These are phyloP conservation scores for Clathrospora elynae DNA, from an alignment of 2,329 filamentous ascomycete species.

Conservation along the genomic window DNA sequence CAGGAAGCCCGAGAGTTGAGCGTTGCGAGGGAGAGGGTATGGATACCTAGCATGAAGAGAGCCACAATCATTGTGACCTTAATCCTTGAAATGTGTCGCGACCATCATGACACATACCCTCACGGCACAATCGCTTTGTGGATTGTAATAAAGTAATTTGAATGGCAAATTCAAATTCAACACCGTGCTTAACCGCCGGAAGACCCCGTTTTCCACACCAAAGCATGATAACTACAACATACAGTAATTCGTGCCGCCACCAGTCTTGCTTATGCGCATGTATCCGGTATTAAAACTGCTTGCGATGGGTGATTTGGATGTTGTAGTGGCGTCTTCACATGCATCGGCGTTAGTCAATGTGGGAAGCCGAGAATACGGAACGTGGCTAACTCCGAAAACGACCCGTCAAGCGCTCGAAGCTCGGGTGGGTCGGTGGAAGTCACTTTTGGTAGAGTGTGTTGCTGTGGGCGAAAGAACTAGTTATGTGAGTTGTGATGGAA, in stretches of 20 bases:
- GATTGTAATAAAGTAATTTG: no score
- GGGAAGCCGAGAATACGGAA: not conserved
- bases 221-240: slow-evolving; percentile 5
- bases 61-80: no score
- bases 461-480: not conserved
- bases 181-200: slow-evolving; percentile 16
- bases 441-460: not conserved
- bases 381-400: not conserved
- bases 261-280: slow-evolving; percentile 8
- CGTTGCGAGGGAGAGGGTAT: no score
- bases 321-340: not conserved
- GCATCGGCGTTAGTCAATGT: no score
- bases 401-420: no score
- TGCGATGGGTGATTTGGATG: not conserved
- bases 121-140: no score
- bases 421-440: not conserved
- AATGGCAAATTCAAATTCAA: not conserved
- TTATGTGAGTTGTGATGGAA: not conserved
- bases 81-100: no score
- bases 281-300: no score
- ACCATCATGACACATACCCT: no score
- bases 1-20: no score
- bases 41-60: no score
- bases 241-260: slow-evolving; percentile 6
- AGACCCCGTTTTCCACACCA: slow-evolving; percentile 11